A percentile compares a stretch with the other conserved stretches of the same genome.
Evolutionary conservation across 2,329 filamentous ascomycete genomes (phyloP).

Genomic region (Alternaria sp.): DNA sequence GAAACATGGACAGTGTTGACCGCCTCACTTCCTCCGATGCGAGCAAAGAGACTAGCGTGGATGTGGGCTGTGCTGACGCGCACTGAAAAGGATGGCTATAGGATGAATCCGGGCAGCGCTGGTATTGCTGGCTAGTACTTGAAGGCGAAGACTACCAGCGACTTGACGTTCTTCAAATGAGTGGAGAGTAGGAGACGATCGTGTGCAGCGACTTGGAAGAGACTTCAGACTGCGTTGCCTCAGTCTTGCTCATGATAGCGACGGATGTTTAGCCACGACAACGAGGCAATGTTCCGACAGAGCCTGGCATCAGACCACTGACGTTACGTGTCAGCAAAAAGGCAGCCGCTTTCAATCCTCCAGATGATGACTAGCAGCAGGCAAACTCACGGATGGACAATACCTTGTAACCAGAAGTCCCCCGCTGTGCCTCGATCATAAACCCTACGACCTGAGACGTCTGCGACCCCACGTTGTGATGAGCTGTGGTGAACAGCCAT

Average conservation of each 20-base stretch:
- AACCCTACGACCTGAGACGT: fast-evolving
- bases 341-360: background rate
- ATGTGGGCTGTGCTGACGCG: background rate
- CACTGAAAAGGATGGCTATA: background rate
- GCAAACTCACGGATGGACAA: background rate
- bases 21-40: background rate
- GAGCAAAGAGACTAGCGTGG: background rate
- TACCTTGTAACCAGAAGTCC: no score
- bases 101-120: no score
- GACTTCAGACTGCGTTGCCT: background rate
- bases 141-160: background rate
- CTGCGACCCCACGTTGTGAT: background rate
- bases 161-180: background rate
- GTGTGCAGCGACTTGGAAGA: background rate
- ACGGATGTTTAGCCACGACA: no score
- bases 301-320: background rate
- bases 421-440: no score
- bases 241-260: background rate
- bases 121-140: background rate
- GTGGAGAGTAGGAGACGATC: background rate
- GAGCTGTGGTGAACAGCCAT: background rate
- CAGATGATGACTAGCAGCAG: background rate
- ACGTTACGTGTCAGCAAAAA: background rate
- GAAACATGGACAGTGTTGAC: background rate
- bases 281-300: background rate